These are phyloP conservation scores for Staphylotrichum longicolle DNA, from an alignment of 495 filamentous ascomycete species.

Conservation along the genomic window DNA sequence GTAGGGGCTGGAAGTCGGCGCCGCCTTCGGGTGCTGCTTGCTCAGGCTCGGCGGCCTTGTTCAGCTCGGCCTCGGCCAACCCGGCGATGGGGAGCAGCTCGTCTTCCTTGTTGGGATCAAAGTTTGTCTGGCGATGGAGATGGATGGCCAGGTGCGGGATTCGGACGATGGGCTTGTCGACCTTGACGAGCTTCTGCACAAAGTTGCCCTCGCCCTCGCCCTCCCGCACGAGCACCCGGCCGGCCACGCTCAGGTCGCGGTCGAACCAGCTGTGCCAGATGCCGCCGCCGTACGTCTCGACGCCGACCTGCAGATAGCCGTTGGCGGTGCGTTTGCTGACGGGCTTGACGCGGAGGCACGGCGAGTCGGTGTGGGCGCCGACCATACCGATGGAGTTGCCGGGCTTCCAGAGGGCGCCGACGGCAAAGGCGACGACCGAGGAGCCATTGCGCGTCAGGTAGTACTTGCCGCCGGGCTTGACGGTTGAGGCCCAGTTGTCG, in stretches of 20 bases:
- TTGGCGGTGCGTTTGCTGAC: conserved; percentile 79
- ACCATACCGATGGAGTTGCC: conserved; percentile 95
- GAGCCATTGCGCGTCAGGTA: conserved; percentile 93
- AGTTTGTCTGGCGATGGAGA: conserved; percentile 77
- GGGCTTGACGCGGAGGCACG: conserved; percentile 86
- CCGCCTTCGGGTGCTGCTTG: conserved; percentile 35
- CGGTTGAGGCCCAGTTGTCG: conserved; percentile 77
- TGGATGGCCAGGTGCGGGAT: conserved; percentile 94
- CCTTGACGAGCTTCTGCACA: conserved; percentile 81
- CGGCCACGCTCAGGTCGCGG: conserved; percentile 87
- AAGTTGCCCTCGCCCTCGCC: conserved; percentile 68
- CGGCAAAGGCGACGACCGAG: conserved; percentile 90
- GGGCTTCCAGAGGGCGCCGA: conserved; percentile 89
- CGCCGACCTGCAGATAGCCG: conserved; percentile 93
- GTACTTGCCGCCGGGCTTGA: conserved; percentile 89
- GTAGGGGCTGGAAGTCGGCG: conserved; percentile 66
- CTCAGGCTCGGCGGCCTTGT: conserved; percentile 52
- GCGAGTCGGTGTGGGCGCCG: conserved; percentile 95
- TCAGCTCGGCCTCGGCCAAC: conserved; percentile 80
- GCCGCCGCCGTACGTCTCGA: conserved; percentile 94
- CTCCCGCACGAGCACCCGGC: conserved; percentile 77
- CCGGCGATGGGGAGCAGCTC: conserved; percentile 94
- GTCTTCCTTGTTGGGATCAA: conserved; percentile 93
- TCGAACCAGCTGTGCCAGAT: conserved; percentile 89
- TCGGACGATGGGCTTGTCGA: conserved; percentile 84